Base-by-base conservation (phyloP, 805 yeast genomes). In the Barnettozyma sucrosica region DNA sequence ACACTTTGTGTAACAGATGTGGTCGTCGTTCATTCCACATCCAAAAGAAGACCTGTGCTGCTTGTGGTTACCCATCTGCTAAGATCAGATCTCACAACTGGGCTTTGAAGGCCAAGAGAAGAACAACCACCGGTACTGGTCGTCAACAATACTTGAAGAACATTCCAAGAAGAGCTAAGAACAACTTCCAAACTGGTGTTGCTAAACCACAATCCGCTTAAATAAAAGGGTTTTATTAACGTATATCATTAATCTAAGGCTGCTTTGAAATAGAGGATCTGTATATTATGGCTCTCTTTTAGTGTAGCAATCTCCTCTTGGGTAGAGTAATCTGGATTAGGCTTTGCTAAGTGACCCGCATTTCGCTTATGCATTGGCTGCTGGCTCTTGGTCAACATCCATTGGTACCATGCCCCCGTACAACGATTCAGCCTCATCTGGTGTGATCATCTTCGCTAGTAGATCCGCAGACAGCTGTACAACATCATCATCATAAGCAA, bases 61-160 rank as follows among this genome's bases (percentile, higher is more conserved):
- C 93, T 64, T 93, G 99, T 81, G 99, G 99, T 70, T 93, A 93
- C 85, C 99, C 99, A 79, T 89, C 98, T 70, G 98, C 98, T 67
- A 93, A 93, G 82, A 74, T 85, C 77, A 90, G 99, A 87, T 83
- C 89, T 69, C 85, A 77, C 96, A 93, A 93, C 97, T 93, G 99
- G 99, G 97, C 95, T 75, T 77, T 77, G 64, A 93, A 93, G 86
- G 96, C 97, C 71, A 88, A 90, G 85, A 89, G 99, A 89, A 89
- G 99, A 88, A 85, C 86, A 76, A 93, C 99, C 65, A 90, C 97
- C 66, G 99, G 99, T 82, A 83, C 98, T 74, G 99, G 99, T 79
- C 95, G 99, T 81, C 88, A 89, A 95, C 80, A 90, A 75, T 81
- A 92, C 89, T 83, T 93, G 77, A 93, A 92, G 83, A 84, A 83